Conservation (phyloP, 2,329 filamentous ascomycete genomes). For the Penicillium sp. region DNA sequence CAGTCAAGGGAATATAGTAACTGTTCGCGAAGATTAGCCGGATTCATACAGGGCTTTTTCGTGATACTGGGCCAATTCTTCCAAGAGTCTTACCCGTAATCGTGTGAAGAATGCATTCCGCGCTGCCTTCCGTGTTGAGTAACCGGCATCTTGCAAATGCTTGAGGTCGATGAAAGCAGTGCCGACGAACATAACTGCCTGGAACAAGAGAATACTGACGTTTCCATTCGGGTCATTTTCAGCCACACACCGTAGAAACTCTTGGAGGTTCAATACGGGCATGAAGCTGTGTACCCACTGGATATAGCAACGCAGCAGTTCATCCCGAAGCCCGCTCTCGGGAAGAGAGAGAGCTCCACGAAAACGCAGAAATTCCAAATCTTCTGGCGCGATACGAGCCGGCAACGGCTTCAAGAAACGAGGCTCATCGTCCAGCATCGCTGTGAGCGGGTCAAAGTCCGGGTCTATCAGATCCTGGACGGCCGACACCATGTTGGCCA, state of each 20-base stretch:
- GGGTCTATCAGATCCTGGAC: constrained; percentile 42
- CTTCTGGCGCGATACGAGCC: constrained; percentile 70
- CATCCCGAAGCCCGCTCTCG: constrained; percentile 66
- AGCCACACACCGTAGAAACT: constrained; percentile 56
- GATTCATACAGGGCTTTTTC: too few species aligned
- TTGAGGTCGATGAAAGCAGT: constrained; percentile 80
- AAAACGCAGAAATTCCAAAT: constrained; percentile 73
- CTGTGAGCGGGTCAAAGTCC: constrained; percentile 40
- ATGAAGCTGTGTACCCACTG: constrained; percentile 90
- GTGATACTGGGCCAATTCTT: neutral
- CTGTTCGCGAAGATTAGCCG: constrained; percentile 43
- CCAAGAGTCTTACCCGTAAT: constrained; percentile 62
- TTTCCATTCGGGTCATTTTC: constrained; percentile 67
- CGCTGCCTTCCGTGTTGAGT: constrained; percentile 71
- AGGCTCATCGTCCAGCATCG: constrained; percentile 43
- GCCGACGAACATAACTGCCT: constrained; percentile 90
- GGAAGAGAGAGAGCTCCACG: constrained; percentile 81
- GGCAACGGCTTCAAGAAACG: constrained; percentile 77
- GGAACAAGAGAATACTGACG: constrained; percentile 80
- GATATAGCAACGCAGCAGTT: constrained; percentile 74
- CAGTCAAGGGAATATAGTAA: constrained; percentile 89
- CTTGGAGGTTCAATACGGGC: constrained; percentile 71
- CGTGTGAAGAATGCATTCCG: constrained; percentile 82
- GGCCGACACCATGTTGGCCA: constrained; percentile 40
- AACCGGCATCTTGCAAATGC: constrained; percentile 72